Evolutionary conservation across 305 asterid species (phyloP), one percentile per base, ranked within the genome.

Genomic region (Rubia tinctorum): DNA sequence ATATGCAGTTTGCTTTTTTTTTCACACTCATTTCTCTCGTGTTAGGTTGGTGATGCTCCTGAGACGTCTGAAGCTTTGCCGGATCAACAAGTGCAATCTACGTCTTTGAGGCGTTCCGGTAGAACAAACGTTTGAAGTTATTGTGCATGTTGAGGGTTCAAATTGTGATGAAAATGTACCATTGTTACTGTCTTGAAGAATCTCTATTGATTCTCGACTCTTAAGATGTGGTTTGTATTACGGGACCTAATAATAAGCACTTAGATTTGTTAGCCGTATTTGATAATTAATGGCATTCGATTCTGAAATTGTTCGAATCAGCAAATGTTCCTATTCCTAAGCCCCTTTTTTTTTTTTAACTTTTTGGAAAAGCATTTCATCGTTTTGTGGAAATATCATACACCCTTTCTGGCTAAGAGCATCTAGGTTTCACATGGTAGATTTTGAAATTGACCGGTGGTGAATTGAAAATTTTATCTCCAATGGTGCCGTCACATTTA

Each of bases 81-180:
- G 7, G 45, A 69, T n/a, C 73, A 49, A 51, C 63, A 69, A 30
- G 27, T 7, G 40, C 72, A 68, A 9, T 47, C 73, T 49, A 49
- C 62, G 13, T 18, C 73, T 17, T 15, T 69, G 43, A 69, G 73
- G 56, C 63, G 73, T 25, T 69, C 73, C 3, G 27, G 63, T 69
- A 49, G 23, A 49, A 56, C 27, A 30, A 30, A 51, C 43, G 2
- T 17, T 27, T 47, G 25, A 42, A 49, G 55, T 18, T 5, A 49
- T 49, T n/a, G 0, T 47, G 61, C 72, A 68, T 13, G 4, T 18
- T 30, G 1, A 15, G n/a, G 67, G 8, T 62, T 62, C 43, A 13
- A 12, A 27, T 27, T 27, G 20, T 62, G 8, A 62, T 27, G 40
- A 27, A 61, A 61, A 30, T 8, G 10, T 58, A 6, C 0, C 5